A percentile compares a stretch with the other conserved stretches of the same genome.
Evolutionary conservation across 139 green algal species (phyloP).

Genomic region (Chlorella ohadii): DNA sequence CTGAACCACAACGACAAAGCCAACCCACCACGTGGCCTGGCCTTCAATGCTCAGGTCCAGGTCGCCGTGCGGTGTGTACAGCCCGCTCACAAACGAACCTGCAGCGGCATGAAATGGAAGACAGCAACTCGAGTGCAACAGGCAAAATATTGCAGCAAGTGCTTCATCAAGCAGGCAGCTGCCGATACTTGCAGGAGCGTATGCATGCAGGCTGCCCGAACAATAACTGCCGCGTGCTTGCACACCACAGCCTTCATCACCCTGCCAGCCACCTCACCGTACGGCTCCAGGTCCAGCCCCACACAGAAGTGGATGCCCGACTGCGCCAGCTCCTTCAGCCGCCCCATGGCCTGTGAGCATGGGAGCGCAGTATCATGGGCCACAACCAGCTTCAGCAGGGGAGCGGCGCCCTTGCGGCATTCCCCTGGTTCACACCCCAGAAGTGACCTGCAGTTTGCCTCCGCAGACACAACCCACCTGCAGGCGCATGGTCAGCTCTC

Average conservation of each 20-base stretch:
- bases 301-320: constrained; percentile 41
- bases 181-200: no score
- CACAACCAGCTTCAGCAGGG: no score
- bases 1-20: not conserved
- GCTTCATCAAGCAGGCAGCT: no score
- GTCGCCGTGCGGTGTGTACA: constrained; percentile 57
- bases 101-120: not conserved
- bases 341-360: constrained; percentile 7
- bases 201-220: no score
- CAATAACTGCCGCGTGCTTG: no score
- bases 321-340: constrained; percentile 28
- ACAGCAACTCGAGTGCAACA: not conserved
- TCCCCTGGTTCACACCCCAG: no score
- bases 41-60: constrained; percentile 63
- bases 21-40: constrained; percentile 8
- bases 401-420: no score
- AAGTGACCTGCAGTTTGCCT: no score
- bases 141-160: no score
- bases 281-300: constrained; percentile 40
- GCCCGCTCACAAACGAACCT: constrained; percentile 49
- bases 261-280: constrained; percentile 8
- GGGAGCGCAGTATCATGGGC: not conserved
- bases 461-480: not conserved
- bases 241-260: not conserved
- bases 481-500: not conserved